Conservation (phyloP, 805 yeast species). For the Saccharomycopsis olivae region DNA sequence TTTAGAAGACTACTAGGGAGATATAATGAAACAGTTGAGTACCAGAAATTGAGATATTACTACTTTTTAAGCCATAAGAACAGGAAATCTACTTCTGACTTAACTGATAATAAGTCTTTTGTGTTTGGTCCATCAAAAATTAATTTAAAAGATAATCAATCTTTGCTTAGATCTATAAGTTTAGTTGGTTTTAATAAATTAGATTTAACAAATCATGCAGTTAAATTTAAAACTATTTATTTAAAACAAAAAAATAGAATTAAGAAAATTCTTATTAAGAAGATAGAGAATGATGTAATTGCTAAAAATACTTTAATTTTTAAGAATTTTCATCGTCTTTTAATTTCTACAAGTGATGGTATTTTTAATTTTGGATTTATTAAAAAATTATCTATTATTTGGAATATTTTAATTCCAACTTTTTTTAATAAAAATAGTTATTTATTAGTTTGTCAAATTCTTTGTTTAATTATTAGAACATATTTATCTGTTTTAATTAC, state of each 20-base stretch:
- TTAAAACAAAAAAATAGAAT: slow-evolving; percentile 14
- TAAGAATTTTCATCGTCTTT: slow-evolving; percentile 13
- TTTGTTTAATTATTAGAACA: slow-evolving; percentile 70
- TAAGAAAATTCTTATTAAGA: slow-evolving; percentile 16
- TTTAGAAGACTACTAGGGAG: slow-evolving; percentile 4
- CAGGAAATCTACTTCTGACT: background rate
- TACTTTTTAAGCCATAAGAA: slow-evolving; percentile 11
- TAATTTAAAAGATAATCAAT: slow-evolving; percentile 14
- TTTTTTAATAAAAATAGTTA: slow-evolving; percentile 56
- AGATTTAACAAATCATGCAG: slow-evolving; percentile 3
- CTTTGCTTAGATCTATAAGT: slow-evolving; percentile 14
- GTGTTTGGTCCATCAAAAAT: background rate
- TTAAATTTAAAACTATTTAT: slow-evolving; percentile 16
- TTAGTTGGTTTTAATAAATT: slow-evolving; percentile 15
- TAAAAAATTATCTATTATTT: slow-evolving; percentile 62
- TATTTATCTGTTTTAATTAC: slow-evolving; percentile 82
- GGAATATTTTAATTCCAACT: slow-evolving; percentile 76
- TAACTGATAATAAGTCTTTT: no score
- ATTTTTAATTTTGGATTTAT: slow-evolving; percentile 50
- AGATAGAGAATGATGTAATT: slow-evolving; percentile 15
- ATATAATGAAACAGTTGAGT: slow-evolving; percentile 14
- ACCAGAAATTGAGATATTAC: slow-evolving; percentile 13
- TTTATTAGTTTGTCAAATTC: slow-evolving; percentile 57
- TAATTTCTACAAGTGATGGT: slow-evolving; percentile 3
- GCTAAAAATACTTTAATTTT: slow-evolving; percentile 13